Base-by-base conservation (phyloP, 2,329 filamentous ascomycete genomes). In the Fusarium torreyae region DNA sequence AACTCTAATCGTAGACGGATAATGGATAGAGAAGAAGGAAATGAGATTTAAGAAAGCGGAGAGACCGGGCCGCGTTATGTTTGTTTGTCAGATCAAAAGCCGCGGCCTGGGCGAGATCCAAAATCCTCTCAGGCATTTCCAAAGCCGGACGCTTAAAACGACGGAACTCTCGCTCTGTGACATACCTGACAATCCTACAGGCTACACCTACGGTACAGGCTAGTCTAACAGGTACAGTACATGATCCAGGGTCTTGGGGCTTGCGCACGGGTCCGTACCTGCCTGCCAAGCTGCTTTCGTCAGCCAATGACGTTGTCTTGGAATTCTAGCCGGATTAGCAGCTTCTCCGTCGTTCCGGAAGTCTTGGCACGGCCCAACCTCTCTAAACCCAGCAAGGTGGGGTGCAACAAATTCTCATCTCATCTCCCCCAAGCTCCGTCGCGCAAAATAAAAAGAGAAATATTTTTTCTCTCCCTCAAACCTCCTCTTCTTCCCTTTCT, bases 351-450 rank as follows among this genome's bases (percentile, higher is more conserved):
- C 6, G 3, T 10, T 11, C 61, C 53, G 57, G 43, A 18, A 17
- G 33, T 36, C 58, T 62, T 62, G 64, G 66, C 72, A 60, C 69
- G 51, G 63, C 66, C 70, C 73, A 74, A 73, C 74, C 74, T 74
- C 72, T 64, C 64, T 54, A 69, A 68, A 63, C 60, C 62, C 60
- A 58, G 49, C 62, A 70, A 68, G 68, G 70, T 74, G 71, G 71
- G 66, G 69, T 62, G 63, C 57, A 74, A 75, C 71, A 77, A 78
- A 77, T 76, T 77, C 76, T 74, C 72, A 73, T 72, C 68, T 70
- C 69, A 63, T 73, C 66, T 71, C 64, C 62, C 59, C 62, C 63
- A 69, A 75, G 69, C 68, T 75, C 59, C 50, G 52, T 71, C 68
- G 57, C 65, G 64, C 62, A 70, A 66, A 71, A 73, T 71, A 73